Conservation (phyloP, 2,329 filamentous ascomycete species). For the Colletotrichum camelliae region DNA sequence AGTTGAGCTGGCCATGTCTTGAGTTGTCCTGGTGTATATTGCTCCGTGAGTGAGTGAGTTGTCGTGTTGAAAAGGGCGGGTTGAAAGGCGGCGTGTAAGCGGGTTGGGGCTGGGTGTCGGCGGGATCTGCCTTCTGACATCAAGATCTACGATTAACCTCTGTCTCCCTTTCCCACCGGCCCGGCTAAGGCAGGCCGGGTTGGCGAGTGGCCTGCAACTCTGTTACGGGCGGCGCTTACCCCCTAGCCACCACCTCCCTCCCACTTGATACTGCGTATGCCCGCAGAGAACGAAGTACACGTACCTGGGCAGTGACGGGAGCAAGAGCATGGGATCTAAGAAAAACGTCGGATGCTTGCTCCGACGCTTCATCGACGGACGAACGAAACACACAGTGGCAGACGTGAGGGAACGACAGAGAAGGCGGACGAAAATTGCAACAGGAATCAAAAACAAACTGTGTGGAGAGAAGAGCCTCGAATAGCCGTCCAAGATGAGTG, state of each 20-base stretch:
- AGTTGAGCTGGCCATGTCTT: background rate
- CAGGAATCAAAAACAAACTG: background rate
- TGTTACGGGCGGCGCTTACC: background rate
- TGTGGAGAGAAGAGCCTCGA: constrained; percentile 21
- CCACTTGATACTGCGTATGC: background rate
- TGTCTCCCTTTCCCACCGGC: background rate
- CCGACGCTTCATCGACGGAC: constrained; percentile 5
- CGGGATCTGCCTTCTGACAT: constrained; percentile 1
- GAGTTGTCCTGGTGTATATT: background rate
- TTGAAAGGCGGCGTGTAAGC: background rate
- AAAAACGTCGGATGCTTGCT: constrained; percentile 6
- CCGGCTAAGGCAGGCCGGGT: background rate
- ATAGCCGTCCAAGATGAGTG: constrained; percentile 13
- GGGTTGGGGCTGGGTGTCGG: background rate
- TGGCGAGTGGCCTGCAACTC: background rate
- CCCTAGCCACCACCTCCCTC: background rate
- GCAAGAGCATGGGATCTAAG: background rate
- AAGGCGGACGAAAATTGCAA: background rate
- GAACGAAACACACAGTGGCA: background rate
- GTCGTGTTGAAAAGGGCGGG: background rate
- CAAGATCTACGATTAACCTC: background rate
- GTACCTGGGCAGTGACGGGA: background rate
- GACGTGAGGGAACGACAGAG: background rate
- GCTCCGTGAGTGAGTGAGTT: background rate
- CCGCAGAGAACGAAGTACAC: background rate